These are phyloP conservation scores for Fraxinus latifolia DNA, from an alignment of 305 asterid genomes.

Conservation along the genomic window DNA sequence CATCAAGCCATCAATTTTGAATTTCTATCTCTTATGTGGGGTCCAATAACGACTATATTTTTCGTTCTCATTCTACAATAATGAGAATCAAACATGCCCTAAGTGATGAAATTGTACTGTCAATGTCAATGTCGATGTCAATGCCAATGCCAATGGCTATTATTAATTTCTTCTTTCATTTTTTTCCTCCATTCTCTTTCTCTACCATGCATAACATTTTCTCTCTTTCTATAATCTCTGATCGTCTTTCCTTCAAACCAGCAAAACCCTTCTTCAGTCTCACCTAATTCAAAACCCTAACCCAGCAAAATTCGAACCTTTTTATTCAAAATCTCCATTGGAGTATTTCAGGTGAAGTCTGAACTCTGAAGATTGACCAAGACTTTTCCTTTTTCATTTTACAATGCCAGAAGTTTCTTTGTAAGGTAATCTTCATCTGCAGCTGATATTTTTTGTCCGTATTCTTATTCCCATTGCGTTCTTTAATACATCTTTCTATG, in stretches of 20 bases:
- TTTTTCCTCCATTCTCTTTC: neutral
- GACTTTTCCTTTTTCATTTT: neutral
- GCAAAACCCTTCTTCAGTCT: neutral
- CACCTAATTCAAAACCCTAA: neutral
- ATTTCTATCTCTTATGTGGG: too few species aligned
- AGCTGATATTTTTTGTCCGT: neutral
- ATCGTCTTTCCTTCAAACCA: neutral
- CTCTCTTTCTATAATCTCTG: neutral
- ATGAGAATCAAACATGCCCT: too few species aligned
- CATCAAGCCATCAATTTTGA: too few species aligned
- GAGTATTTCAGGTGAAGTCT: neutral
- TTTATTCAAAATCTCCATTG: neutral
- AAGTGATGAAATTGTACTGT: too few species aligned
- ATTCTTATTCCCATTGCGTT: neutral
- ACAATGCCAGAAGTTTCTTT: neutral
- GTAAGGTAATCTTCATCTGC: neutral
- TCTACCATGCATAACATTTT: neutral
- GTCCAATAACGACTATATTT: too few species aligned
- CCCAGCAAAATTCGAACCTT: neutral
- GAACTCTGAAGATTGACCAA: neutral
- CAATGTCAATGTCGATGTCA: neutral
- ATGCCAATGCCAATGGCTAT: neutral
- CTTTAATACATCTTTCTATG: neutral
- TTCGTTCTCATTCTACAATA: too few species aligned
- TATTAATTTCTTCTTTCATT: neutral